Conservation (phyloP, 2,329 filamentous ascomycete species). For the Plenodomus biglobosus region DNA sequence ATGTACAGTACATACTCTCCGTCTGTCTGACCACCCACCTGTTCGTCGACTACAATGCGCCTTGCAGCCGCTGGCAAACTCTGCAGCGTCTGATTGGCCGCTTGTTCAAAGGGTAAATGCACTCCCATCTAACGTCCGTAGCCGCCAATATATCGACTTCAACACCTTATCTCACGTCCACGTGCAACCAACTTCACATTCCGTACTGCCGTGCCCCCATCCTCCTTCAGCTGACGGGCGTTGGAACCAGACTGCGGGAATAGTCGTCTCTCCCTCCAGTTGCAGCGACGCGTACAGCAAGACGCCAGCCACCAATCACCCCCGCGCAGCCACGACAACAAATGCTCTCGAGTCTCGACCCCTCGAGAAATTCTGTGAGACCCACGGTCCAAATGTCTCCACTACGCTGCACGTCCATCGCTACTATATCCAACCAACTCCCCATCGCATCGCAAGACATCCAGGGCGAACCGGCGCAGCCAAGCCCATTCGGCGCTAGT, state of each 20-base stretch:
- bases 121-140: slow-evolving; percentile 6
- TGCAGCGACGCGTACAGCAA: not conserved
- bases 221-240: not conserved
- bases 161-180: slow-evolving; percentile 1
- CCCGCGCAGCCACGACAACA: not conserved
- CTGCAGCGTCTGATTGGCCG: slow-evolving; percentile 6
- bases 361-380: too few relatives aligned
- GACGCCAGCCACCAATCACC: slow-evolving; percentile 1
- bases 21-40: not conserved
- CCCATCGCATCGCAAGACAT: not conserved
- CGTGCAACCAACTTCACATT: slow-evolving; percentile 8
- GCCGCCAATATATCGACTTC: slow-evolving; percentile 17
- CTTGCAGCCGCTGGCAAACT: slow-evolving; percentile 5
- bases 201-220: slow-evolving; percentile 1
- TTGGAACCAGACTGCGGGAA: not conserved
- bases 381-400: not conserved
- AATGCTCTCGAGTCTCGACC: not conserved
- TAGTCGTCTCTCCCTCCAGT: not conserved
- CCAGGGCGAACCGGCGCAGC: not conserved
- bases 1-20: too few relatives aligned
- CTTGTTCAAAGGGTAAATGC: slow-evolving; percentile 9
- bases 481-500: not conserved
- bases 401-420: not conserved
- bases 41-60: not conserved
- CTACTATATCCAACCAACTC: not conserved